phyloP scores from a whole-genome alignment of 164 flowering plant genomes.

The Tinospora cordifolia region DNA sequence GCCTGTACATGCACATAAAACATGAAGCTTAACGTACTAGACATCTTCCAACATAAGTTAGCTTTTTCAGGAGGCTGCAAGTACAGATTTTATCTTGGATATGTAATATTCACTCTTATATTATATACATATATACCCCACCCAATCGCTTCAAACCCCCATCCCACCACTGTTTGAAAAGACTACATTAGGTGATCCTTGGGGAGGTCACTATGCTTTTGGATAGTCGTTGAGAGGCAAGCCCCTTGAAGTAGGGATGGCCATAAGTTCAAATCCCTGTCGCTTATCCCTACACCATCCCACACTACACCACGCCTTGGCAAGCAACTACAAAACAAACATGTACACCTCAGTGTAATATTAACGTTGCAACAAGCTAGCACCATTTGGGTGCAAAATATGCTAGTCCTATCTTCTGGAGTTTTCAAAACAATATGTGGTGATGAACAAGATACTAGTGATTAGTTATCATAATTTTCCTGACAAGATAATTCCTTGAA shows the following conservation, averaged over 20 bases:
- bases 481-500: too few species aligned
- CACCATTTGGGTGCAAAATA: background rate
- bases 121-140: too few species aligned
- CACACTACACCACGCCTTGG: background rate
- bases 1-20: too few species aligned
- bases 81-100: background rate
- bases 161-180: background rate
- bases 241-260: conserved; percentile 1
- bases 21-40: too few species aligned
- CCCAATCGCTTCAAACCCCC: background rate
- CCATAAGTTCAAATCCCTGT: background rate
- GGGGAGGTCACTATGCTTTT: background rate
- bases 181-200: background rate
- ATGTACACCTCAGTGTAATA: background rate
- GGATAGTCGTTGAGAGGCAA: background rate
- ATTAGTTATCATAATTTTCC: background rate
- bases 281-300: background rate
- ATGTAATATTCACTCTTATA: background rate
- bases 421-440: background rate
- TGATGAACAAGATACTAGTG: background rate
- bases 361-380: background rate
- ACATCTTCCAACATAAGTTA: background rate
- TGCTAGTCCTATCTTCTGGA: background rate
- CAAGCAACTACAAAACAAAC: background rate
- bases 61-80: background rate